phyloP scores from a whole-genome alignment of 163 green algal species.

The Volvox carteri region DNA sequence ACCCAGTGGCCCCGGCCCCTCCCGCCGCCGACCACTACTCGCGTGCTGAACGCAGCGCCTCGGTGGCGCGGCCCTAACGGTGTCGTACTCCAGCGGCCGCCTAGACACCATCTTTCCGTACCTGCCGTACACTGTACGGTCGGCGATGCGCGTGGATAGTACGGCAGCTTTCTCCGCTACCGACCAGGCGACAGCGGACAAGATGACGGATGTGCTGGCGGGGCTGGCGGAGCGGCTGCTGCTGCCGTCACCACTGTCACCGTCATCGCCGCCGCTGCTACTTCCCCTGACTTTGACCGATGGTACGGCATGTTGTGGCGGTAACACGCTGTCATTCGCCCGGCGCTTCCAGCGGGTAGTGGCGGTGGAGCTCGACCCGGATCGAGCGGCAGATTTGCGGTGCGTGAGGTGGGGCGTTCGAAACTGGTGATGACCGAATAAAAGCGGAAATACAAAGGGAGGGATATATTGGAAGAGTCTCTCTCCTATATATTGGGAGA shows the following conservation, averaged over 20 bases:
- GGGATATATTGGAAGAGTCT: too few relatives aligned
- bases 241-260: neutral
- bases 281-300: slow-evolving; percentile 54
- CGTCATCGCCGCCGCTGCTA: neutral
- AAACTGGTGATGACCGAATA: too few relatives aligned
- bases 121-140: slow-evolving; percentile 44
- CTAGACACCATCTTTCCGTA: slow-evolving; percentile 54
- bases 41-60: slow-evolving; percentile 28
- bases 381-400: slow-evolving; percentile 51
- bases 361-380: slow-evolving; percentile 57
- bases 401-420: too few relatives aligned
- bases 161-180: slow-evolving; percentile 58
- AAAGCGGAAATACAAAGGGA: too few relatives aligned
- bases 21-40: too few relatives aligned
- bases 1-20: too few relatives aligned
- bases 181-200: slow-evolving; percentile 48
- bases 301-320: slow-evolving; percentile 56
- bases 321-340: slow-evolving; percentile 53
- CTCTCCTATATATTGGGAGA: too few relatives aligned
- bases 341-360: slow-evolving; percentile 34
- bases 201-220: slow-evolving; percentile 43
- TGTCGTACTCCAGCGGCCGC: slow-evolving; percentile 40
- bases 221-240: slow-evolving; percentile 13
- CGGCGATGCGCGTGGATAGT: slow-evolving; percentile 38
- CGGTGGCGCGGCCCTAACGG: neutral